A percentile compares a stretch with the other conserved stretches of the same genome.
phyloP scores from a whole-genome alignment of 306 rosid species.

The Medicago ruthenica region DNA sequence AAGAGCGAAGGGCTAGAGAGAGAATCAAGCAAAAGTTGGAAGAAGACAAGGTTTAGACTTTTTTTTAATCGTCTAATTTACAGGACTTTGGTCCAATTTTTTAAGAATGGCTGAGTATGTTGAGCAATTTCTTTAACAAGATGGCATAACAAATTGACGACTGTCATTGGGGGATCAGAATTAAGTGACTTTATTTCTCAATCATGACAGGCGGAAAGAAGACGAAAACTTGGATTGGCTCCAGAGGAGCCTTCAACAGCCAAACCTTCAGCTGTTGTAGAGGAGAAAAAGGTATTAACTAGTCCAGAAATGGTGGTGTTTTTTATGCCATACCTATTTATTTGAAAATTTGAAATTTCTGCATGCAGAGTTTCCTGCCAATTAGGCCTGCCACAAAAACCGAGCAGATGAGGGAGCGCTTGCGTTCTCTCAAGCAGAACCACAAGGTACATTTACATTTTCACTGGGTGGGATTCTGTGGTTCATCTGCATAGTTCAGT shows the following conservation, averaged over 20 bases:
- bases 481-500: conserved; percentile 22
- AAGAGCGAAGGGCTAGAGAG: conserved; percentile 93
- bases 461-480: background rate
- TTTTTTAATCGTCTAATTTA: conserved; percentile 6
- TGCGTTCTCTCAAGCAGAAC: conserved; percentile 88
- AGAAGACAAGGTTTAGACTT: conserved; percentile 84
- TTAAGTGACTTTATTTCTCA: conserved; percentile 25
- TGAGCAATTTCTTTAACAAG: conserved; percentile 24
- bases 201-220: conserved; percentile 84
- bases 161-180: conserved; percentile 18
- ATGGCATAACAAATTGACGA: background rate
- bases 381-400: conserved; percentile 84
- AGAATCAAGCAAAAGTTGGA: conserved; percentile 92
- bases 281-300: conserved; percentile 79
- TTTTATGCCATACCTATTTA: conserved; percentile 28
- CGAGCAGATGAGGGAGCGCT: conserved; percentile 94
- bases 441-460: conserved; percentile 74
- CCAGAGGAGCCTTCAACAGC: conserved; percentile 75
- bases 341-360: conserved; percentile 42
- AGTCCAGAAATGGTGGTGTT: conserved; percentile 28
- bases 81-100: conserved; percentile 25
- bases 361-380: conserved; percentile 70
- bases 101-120: conserved; percentile 13
- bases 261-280: conserved; percentile 79
- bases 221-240: conserved; percentile 87